Percentiles rank a stretch among this genome's conserved stretches.
Evolutionary conservation across 768 basidiomycete genomes (phyloP).

Genomic region (Trametes sanguinea): DNA sequence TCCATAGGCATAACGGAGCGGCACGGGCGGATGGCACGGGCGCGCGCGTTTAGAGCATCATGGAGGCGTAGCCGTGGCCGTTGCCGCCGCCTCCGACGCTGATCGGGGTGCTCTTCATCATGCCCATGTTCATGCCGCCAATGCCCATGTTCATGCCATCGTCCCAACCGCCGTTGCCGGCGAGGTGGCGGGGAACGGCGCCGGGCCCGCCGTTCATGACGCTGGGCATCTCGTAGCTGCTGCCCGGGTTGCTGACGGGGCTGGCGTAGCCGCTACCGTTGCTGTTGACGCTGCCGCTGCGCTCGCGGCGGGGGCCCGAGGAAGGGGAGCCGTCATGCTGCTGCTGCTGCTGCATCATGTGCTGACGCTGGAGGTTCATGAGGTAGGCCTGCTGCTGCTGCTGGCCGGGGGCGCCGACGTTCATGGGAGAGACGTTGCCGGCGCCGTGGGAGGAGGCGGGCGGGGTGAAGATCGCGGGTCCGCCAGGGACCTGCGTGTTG

Average conservation of each 20-base stretch:
- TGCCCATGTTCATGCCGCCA: conserved; percentile 34
- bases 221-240: conserved; percentile 40
- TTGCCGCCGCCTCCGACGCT: conserved; percentile 41
- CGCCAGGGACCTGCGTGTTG: conserved; percentile 30
- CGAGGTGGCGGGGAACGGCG: conserved; percentile 33
- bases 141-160: conserved; percentile 32
- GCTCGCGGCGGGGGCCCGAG: conserved; percentile 29
- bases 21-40: neutral
- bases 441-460: conserved; percentile 42
- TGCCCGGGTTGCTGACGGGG: conserved; percentile 30
- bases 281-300: conserved; percentile 41
- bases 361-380: conserved; percentile 31
- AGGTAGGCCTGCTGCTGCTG: conserved; percentile 23
- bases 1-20: conserved; percentile 3
- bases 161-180: conserved; percentile 26
- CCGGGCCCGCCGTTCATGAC: conserved; percentile 24
- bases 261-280: conserved; percentile 27
- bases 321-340: conserved; percentile 14
- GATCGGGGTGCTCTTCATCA: conserved; percentile 38
- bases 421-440: conserved; percentile 24
- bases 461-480: conserved; percentile 43
- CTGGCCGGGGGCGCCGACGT: conserved; percentile 31
- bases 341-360: conserved; percentile 32
- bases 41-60: conserved; percentile 35
- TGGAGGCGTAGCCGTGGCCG: conserved; percentile 40